Evolutionary conservation across 495 filamentous ascomycete species (phyloP).

Genomic region (Aspergillus ostianus): DNA sequence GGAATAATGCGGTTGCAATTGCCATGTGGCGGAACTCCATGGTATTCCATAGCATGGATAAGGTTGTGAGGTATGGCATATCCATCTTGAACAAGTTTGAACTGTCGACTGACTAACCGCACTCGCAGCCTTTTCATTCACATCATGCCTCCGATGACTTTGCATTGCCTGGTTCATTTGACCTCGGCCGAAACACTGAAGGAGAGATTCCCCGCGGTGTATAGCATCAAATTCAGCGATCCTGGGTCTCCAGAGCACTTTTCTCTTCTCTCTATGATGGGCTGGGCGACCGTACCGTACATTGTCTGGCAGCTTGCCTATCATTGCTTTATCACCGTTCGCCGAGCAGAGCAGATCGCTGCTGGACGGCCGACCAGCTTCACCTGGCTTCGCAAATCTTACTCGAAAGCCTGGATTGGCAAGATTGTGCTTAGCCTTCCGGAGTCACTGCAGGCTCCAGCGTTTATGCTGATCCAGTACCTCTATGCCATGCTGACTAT

Average conservation of each 20-base stretch:
- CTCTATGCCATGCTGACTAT: constrained; percentile 85
- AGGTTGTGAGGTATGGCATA: constrained; percentile 69
- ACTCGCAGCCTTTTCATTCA: constrained; percentile 84
- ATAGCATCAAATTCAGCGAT: constrained; percentile 72
- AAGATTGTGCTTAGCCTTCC: constrained; percentile 79
- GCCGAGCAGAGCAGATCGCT: constrained; percentile 89
- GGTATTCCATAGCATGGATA: constrained; percentile 97
- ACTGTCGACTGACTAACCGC: constrained; percentile 12
- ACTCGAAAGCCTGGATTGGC: constrained; percentile 84
- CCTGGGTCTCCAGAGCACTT: constrained; percentile 74
- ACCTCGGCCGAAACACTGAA: constrained; percentile 61
- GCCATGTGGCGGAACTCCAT: constrained; percentile 99
- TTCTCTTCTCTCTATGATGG: constrained; percentile 76
- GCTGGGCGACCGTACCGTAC: constrained; percentile 93
- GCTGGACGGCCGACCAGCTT: constrained; percentile 94
- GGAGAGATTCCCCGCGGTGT: constrained; percentile 80
- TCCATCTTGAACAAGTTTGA: not conserved
- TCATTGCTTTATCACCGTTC: constrained; percentile 90
- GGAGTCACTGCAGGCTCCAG: constrained; percentile 70
- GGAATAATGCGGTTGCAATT: constrained; percentile 96
- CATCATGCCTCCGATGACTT: constrained; percentile 92
- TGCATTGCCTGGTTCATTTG: constrained; percentile 90
- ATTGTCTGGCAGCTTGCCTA: constrained; percentile 88
- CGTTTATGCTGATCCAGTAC: constrained; percentile 97
- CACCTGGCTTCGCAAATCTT: constrained; percentile 92